These are phyloP conservation scores for Coemansia sp. DNA, from an alignment of 192 early-diverging fungal genomes.

Conservation along the genomic window DNA sequence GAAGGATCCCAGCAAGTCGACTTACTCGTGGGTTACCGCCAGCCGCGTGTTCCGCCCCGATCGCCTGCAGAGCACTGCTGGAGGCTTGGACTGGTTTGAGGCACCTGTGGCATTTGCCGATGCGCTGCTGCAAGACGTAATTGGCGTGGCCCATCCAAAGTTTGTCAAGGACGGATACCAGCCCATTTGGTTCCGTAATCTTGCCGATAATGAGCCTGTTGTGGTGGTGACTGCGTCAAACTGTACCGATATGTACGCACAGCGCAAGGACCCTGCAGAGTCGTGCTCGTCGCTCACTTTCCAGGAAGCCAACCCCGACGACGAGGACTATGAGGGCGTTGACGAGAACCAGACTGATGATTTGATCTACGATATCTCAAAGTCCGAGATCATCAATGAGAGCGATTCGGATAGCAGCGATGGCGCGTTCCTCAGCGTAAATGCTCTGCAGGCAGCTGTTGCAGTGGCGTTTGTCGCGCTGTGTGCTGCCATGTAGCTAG, in stretches of 20 bases:
- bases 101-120: slow-evolving; percentile 65
- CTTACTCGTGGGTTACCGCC: slow-evolving; percentile 65
- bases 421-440: not conserved
- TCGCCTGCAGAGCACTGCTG: slow-evolving; percentile 59
- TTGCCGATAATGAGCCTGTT: slow-evolving; percentile 59
- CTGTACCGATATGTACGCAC: slow-evolving; percentile 57
- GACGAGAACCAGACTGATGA: slow-evolving; percentile 44
- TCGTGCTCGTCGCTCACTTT: slow-evolving; percentile 39
- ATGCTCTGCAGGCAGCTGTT: not conserved
- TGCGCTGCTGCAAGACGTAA: slow-evolving; percentile 68
- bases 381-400: slow-evolving; percentile 35
- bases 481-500: not conserved
- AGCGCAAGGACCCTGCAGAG: slow-evolving; percentile 27
- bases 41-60: slow-evolving; percentile 68
- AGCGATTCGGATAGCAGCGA: slow-evolving; percentile 1
- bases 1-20: slow-evolving; percentile 22
- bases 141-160: slow-evolving; percentile 62
- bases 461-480: not conserved
- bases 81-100: slow-evolving; percentile 73
- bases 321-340: slow-evolving; percentile 39
- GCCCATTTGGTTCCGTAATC: slow-evolving; percentile 71
- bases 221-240: slow-evolving; percentile 49
- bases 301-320: slow-evolving; percentile 36
- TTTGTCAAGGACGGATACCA: slow-evolving; percentile 52
- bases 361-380: slow-evolving; percentile 43